These are phyloP conservation scores for Rhizodiscina lignyota DNA, from an alignment of 495 filamentous ascomycete genomes.

Conservation along the genomic window DNA sequence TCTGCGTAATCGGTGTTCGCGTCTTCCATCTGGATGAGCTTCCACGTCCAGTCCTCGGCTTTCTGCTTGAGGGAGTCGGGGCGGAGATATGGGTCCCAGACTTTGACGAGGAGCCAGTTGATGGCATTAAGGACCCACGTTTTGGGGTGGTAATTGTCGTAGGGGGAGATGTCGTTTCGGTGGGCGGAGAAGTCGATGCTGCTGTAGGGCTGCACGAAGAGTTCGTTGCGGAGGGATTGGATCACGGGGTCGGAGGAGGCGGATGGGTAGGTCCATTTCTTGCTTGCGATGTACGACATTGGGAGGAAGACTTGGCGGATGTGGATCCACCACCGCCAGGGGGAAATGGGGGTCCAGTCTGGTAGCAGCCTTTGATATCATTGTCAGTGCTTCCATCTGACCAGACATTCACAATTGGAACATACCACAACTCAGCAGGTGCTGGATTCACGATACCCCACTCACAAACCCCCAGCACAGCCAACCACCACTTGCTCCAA, in stretches of 20 bases:
- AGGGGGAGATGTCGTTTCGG: conserved; percentile 63
- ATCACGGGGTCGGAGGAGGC: conserved; percentile 57
- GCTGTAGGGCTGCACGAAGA: conserved; percentile 68
- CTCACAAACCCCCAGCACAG: conserved; percentile 61
- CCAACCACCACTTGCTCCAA: conserved; percentile 91
- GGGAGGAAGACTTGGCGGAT: conserved; percentile 85
- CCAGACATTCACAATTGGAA: not conserved
- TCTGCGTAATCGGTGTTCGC: conserved; percentile 78
- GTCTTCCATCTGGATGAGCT: conserved; percentile 77
- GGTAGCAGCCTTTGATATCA: conserved; percentile 47
- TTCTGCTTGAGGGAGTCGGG: conserved; percentile 34
- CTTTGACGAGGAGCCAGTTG: conserved; percentile 58
- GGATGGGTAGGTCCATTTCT: conserved; percentile 52
- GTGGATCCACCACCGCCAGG: conserved; percentile 98
- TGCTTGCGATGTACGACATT: conserved; percentile 81
- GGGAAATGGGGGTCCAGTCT: conserved; percentile 86
- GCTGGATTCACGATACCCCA: conserved; percentile 93
- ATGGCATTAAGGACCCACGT: conserved; percentile 58
- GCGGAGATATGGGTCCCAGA: conserved; percentile 64
- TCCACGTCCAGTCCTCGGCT: conserved; percentile 60
- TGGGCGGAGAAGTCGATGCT: conserved; percentile 59
- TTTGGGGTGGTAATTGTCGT: conserved; percentile 90
- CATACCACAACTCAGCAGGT: conserved; percentile 76
- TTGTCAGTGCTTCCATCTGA: not conserved
- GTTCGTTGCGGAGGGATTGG: conserved; percentile 56